Base-by-base conservation (phyloP, 2,329 filamentous ascomycete genomes). In the Ceratocystis cubensis region DNA sequence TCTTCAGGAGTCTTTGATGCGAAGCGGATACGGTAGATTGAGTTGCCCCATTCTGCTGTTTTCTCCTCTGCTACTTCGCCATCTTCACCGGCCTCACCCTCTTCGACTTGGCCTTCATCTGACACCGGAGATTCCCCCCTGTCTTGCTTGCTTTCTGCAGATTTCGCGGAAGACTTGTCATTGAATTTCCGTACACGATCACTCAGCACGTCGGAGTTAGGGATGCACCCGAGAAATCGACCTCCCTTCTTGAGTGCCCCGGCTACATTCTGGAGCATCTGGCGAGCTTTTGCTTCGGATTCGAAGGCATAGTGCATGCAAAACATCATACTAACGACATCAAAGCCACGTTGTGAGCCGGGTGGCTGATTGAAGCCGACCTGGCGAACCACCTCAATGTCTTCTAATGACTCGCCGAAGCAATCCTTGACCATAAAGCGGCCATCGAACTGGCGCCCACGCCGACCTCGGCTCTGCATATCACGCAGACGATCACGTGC, bases 281-380 rank as follows among this genome's bases (percentile, higher is more conserved):
- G 89, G 57, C 91, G 85, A 1, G 93, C 91, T 75, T 96, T 95
- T 61, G 85, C 84, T 75, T 99, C 93, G 64, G 81, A 90, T 78
- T 97, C 94, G 71, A 97, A 99, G 5, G 94, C 92, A 75, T 99
- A 99, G 77, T 99, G 94, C 86, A 99, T 94, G 72, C 91, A 95
- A 76, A 99, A 99, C 94, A 99, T 99, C 84, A 96, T 96, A 73
- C 88, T 91, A 69, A 99, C 93, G 53, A 97, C 89, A 74, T 99
- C 94, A 72, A 97, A 99, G 3, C 93, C 92, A 66, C 88, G 88
- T 65, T 84, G 84, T 69, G 86, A 75, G 57, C 65, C 65, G 79
- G 89, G 72, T 78, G 86, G 87, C 0, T 83, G 80, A 72, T 96
- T 89, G 71, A 96, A 96, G 25, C 94, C 94, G 37, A 99, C 91